Conservation (phyloP, 805 yeast species). For the Osmozyma mogii region DNA sequence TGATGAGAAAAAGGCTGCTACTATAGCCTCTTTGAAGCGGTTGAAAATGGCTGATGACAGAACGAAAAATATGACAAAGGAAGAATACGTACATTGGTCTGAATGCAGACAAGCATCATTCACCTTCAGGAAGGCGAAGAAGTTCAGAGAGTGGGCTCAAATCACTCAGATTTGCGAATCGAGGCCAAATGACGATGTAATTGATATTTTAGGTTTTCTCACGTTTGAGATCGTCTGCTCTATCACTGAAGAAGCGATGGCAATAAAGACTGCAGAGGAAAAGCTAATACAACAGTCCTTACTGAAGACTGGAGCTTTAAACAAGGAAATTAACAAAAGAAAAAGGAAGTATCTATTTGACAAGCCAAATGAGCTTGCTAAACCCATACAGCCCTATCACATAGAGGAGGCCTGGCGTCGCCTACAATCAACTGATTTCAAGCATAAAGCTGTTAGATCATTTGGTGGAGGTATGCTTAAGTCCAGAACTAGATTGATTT, state of each 20-base stretch:
- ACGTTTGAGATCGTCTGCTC: constrained; percentile 97
- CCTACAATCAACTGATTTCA: constrained; percentile 50
- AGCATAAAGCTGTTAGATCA: constrained; percentile 57
- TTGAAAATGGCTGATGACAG: constrained; percentile 91
- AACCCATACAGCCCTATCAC: constrained; percentile 72
- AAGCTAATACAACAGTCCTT: constrained; percentile 20
- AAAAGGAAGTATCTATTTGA: constrained; percentile 61
- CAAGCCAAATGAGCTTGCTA: constrained; percentile 78
- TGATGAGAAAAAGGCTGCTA: constrained; percentile 87
- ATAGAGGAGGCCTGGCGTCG: constrained; percentile 86
- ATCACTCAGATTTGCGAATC: constrained; percentile 76
- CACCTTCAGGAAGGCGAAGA: constrained; percentile 87
- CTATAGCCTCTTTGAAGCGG: constrained; percentile 78
- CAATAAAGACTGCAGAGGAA: constrained; percentile 65
- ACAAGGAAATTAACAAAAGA: constrained; percentile 22
- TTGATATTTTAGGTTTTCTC: constrained; percentile 88
- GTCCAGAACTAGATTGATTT: constrained; percentile 45
- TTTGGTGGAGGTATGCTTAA: constrained; percentile 63
- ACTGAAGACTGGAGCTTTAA: constrained; percentile 16
- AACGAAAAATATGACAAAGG: constrained; percentile 87
- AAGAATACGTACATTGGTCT: constrained; percentile 98
- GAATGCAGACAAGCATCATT: constrained; percentile 97
- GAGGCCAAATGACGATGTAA: constrained; percentile 91
- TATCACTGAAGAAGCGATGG: constrained; percentile 84
- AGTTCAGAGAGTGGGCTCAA: constrained; percentile 96